Evolutionary conservation across 1,139 yeast species (phyloP).

Genomic region (Yamadazyma atlantica): DNA sequence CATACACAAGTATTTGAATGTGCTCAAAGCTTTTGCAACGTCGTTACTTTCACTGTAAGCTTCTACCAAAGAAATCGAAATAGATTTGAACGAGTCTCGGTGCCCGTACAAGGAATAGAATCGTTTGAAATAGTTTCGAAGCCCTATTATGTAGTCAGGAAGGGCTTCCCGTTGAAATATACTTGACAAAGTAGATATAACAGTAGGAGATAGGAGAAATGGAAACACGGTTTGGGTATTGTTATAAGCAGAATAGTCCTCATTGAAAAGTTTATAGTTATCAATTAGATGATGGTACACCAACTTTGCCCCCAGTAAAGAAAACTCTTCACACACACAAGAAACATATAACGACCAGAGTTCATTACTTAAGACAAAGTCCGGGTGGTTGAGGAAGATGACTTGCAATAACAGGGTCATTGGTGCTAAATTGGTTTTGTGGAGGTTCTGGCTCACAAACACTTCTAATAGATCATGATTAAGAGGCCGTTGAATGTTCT

Average conservation of each 20-base stretch:
- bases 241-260: slow-evolving; percentile 18
- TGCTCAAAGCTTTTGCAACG: slow-evolving; percentile 22
- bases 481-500: slow-evolving; percentile 6
- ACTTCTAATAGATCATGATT: slow-evolving; percentile 20
- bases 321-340: slow-evolving; percentile 24
- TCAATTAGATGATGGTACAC: slow-evolving; percentile 39
- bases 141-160: slow-evolving; percentile 27
- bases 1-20: slow-evolving; percentile 24
- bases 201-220: slow-evolving; percentile 29
- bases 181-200: slow-evolving; percentile 25
- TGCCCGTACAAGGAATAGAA: slow-evolving; percentile 40
- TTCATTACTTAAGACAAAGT: slow-evolving; percentile 30
- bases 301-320: slow-evolving; percentile 34
- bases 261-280: slow-evolving; percentile 20
- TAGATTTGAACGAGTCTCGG: slow-evolving; percentile 24
- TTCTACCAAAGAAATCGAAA: slow-evolving; percentile 32
- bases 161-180: slow-evolving; percentile 31
- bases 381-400: slow-evolving; percentile 14
- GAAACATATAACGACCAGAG: slow-evolving; percentile 33
- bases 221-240: slow-evolving; percentile 20
- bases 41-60: slow-evolving; percentile 26
- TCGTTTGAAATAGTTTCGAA: slow-evolving; percentile 35
- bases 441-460: slow-evolving; percentile 10
- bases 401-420: slow-evolving; percentile 27
- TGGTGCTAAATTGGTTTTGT: slow-evolving; percentile 17